Base-by-base conservation (phyloP, 352 stramenopile species). In the Elongisporangium prolatum region DNA sequence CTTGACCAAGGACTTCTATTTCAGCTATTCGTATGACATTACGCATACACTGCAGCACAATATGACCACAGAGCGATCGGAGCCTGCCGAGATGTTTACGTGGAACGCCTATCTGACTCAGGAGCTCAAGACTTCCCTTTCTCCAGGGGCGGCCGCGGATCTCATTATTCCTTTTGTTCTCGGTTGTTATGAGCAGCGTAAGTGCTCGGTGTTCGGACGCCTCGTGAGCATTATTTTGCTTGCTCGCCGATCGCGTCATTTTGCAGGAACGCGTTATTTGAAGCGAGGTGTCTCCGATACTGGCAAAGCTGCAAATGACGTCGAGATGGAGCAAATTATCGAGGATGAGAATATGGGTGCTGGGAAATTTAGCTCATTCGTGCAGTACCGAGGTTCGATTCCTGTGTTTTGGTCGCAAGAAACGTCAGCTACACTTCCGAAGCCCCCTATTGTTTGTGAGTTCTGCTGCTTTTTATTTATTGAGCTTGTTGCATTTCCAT, bases 321-420 rank as follows among this genome's bases (percentile, higher is more conserved):
- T 99, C 8, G 98, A 99, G 68, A 97, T 98, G 13, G 98, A 99
- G 69, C 95, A 98, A 64, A 97, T 98, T 53, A 84, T 98, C 20
- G 88, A 95, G 59, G 78, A 96, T 52, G 84, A 95, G 57, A 93
- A 77, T 54, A 96, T 76, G 88, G 84, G 84, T 1, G 93, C 74
- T 52, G 93, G 79, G 17, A 96, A 96, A 18, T 98, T 99, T 65
- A 98, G 89, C 18, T 97, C 89, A 2, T 99, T 96, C 64, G 83
- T 99, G 47, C 97, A 99, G 73, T 94, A 99, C 53, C 91, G 98
- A 34, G 97, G 97, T 4, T 99, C 94, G 3, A 99, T 99, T 70
- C 98, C 98, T n/a, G 98, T 98, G 0, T 99, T 98, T 68, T 99
- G 98, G 98, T 98, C 95, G 0, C 98, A 99, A 72, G 97, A 99